Evolutionary conservation across 2,329 filamentous ascomycete species (phyloP).

Genomic region (Calonectria ilicicola): DNA sequence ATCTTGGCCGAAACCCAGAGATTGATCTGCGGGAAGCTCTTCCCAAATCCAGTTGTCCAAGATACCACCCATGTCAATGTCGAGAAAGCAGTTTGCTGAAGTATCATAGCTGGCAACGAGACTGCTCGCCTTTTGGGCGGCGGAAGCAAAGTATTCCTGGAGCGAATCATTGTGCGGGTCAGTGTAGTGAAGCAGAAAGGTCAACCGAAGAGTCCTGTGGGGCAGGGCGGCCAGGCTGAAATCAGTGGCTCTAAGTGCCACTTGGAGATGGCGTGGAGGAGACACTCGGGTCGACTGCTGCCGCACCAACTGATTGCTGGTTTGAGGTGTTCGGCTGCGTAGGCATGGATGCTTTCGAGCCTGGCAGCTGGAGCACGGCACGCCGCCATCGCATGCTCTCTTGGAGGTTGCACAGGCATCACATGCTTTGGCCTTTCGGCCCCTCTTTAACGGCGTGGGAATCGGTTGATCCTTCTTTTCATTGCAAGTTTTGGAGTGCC

Average conservation of each 20-base stretch:
- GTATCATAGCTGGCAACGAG: neutral
- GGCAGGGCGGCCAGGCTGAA: neutral
- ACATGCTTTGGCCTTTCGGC: conserved; percentile 2
- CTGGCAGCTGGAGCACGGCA: neutral
- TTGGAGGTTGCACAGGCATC: neutral
- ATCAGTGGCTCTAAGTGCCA: neutral
- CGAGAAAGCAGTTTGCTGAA: neutral
- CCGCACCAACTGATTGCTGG: neutral
- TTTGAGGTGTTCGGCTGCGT: neutral
- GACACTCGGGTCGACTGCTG: neutral
- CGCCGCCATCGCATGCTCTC: neutral
- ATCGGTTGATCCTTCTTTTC: neutral
- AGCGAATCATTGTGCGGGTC: neutral
- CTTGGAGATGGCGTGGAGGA: neutral
- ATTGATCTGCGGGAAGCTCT: neutral
- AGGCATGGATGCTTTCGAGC: neutral
- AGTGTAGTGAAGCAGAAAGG: neutral
- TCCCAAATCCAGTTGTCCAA: neutral
- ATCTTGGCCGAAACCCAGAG: neutral
- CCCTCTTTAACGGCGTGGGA: neutral
- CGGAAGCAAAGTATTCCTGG: neutral
- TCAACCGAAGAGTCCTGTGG: neutral
- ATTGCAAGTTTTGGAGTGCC: conserved; percentile 14
- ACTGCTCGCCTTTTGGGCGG: neutral
- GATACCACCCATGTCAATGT: neutral